Conservation (phyloP, 225 moss, liverwort and hornwort species). For the Neckera pumila region DNA sequence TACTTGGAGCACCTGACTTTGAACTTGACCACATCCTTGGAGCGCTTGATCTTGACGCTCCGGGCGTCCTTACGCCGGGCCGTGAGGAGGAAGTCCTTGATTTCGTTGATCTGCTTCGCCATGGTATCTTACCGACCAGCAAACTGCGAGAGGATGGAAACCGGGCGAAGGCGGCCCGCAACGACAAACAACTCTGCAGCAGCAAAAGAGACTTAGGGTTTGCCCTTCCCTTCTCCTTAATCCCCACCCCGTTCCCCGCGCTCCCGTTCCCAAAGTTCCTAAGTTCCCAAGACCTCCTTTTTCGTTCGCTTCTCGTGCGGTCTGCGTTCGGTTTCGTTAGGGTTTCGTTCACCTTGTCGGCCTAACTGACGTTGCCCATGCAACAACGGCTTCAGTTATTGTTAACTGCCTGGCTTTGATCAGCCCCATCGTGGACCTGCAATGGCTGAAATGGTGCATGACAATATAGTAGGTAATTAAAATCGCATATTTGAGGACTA, state of each 20-base stretch:
- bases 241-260: neutral
- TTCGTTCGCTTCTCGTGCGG: neutral
- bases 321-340: neutral
- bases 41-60: slow-evolving; percentile 97
- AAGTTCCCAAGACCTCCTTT: neutral
- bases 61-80: slow-evolving; percentile 96
- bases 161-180: slow-evolving; percentile 14
- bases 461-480: neutral
- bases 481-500: neutral
- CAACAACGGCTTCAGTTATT: slow-evolving; percentile 7
- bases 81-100: slow-evolving; percentile 94
- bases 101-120: slow-evolving; percentile 94
- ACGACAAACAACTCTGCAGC: neutral
- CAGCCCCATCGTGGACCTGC: neutral
- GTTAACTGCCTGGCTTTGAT: neutral
- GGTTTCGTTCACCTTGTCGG: neutral
- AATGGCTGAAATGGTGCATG: neutral
- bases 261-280: neutral
- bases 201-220: slow-evolving; percentile 10
- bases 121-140: neutral
- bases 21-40: slow-evolving; percentile 97
- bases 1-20: slow-evolving; percentile 95
- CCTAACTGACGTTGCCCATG: neutral
- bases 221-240: neutral
- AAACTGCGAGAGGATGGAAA: neutral